Percentiles rank a stretch among this genome's conserved stretches.
Evolutionary conservation across 2,329 filamentous ascomycete genomes (phyloP).

Genomic region (Grosmannia penicillata): DNA sequence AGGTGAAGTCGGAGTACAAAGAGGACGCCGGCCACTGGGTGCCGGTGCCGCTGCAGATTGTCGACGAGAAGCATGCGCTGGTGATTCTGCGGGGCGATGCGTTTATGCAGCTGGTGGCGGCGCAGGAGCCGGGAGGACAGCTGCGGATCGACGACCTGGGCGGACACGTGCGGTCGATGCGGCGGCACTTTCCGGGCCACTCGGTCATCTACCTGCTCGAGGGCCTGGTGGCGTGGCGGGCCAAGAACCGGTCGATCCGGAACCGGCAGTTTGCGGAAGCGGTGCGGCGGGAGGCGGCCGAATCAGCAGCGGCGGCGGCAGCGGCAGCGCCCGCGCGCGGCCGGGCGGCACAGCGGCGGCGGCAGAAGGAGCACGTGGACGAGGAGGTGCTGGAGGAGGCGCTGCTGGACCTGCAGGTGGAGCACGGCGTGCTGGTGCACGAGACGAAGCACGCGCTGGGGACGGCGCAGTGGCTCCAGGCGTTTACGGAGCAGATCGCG

Average conservation of each 20-base stretch:
- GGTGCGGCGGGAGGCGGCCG: slow-evolving; percentile 29
- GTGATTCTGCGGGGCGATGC: slow-evolving; percentile 48
- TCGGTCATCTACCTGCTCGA: slow-evolving; percentile 58
- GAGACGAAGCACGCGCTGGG: slow-evolving; percentile 47
- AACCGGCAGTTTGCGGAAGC: slow-evolving; percentile 54
- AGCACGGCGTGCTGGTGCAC: slow-evolving; percentile 51
- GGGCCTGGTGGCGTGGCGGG: slow-evolving; percentile 49
- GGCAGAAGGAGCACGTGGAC: slow-evolving; percentile 37
- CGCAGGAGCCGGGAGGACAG: slow-evolving; percentile 9
- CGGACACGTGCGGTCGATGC: slow-evolving; percentile 41
- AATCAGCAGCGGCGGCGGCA: background rate
- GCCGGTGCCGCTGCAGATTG: slow-evolving; percentile 35
- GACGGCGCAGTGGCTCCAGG: slow-evolving; percentile 56
- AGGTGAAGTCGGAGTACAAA: slow-evolving; percentile 48
- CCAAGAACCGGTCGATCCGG: slow-evolving; percentile 50
- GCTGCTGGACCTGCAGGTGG: slow-evolving; percentile 53
- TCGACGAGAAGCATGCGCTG: slow-evolving; percentile 45
- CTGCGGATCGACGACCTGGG: slow-evolving; percentile 25
- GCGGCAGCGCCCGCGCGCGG: background rate
- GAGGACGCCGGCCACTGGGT: slow-evolving; percentile 49
- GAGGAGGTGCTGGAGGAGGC: slow-evolving; percentile 58
- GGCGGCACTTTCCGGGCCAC: slow-evolving; percentile 33
- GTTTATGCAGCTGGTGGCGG: slow-evolving; percentile 46
- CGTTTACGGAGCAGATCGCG: slow-evolving; percentile 67
- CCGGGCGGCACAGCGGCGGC: slow-evolving; percentile 25